Evolutionary conservation across 2,329 filamentous ascomycete species (phyloP).

Genomic region (Tolypocladium sp.): DNA sequence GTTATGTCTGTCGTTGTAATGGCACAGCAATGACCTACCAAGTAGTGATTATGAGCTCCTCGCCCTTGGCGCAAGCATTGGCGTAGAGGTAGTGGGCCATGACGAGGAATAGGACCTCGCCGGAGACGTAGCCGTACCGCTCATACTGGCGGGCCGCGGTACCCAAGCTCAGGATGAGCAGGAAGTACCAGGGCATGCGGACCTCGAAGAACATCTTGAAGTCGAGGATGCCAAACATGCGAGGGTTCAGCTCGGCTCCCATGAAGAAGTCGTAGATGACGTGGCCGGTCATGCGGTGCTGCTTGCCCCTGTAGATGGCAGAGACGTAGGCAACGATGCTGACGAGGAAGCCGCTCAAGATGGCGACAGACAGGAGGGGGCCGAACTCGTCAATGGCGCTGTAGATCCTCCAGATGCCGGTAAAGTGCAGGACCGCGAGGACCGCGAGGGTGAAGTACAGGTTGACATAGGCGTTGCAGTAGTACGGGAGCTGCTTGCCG

Average conservation of each 20-base stretch:
- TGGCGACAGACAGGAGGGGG: conserved; percentile 84
- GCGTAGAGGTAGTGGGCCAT: conserved; percentile 90
- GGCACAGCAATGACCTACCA: conserved; percentile 37
- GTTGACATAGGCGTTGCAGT: conserved; percentile 81
- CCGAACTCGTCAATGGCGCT: conserved; percentile 94
- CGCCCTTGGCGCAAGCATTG: conserved; percentile 85
- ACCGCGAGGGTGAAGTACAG: conserved; percentile 79
- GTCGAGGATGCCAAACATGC: conserved; percentile 73
- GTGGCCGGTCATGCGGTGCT: conserved; percentile 91
- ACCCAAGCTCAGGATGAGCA: conserved; percentile 69
- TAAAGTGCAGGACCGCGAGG: conserved; percentile 65
- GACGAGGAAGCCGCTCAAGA: conserved; percentile 80
- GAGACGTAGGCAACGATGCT: conserved; percentile 80
- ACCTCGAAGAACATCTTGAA: conserved; percentile 97
- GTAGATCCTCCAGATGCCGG: conserved; percentile 80
- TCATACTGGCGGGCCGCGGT: conserved; percentile 78
- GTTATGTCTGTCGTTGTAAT: neutral
- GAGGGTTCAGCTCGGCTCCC: conserved; percentile 78
- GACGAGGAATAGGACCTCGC: conserved; percentile 75
- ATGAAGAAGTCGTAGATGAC: conserved; percentile 85
- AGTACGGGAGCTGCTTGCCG: conserved; percentile 84
- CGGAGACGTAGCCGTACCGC: conserved; percentile 73
- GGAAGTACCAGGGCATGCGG: conserved; percentile 83
- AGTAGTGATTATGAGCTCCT: conserved; percentile 81
- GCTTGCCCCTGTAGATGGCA: conserved; percentile 66